phyloP scores from a whole-genome alignment of 306 rosid genomes.

The Gynostemma pentaphyllum region DNA sequence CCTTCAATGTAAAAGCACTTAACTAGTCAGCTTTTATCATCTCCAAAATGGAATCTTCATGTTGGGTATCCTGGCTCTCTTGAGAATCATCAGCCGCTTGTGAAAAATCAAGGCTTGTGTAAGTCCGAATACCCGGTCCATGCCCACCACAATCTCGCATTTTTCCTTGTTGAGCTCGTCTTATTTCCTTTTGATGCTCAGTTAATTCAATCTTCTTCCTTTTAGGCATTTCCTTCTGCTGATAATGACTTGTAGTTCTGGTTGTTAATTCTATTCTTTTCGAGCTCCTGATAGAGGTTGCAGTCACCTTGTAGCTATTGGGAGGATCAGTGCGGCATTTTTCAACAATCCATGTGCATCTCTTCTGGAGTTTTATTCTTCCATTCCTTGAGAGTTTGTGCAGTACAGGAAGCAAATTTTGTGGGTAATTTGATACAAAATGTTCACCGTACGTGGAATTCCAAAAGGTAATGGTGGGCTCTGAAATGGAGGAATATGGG shows the following conservation, averaged over 20 bases:
- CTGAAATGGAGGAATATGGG: constrained; percentile 52
- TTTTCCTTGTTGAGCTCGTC: constrained; percentile 70
- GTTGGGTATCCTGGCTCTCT: constrained; percentile 35
- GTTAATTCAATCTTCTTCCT: constrained; percentile 54
- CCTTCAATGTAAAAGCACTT: background rate
- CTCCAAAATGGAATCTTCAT: constrained; percentile 1
- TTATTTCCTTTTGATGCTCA: constrained; percentile 73
- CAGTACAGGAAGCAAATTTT: constrained; percentile 40
- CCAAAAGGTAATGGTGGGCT: constrained; percentile 59
- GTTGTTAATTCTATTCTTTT: constrained; percentile 43
- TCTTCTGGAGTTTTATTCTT: constrained; percentile 51
- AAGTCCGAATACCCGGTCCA: constrained; percentile 64
- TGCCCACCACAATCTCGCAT: constrained; percentile 51
- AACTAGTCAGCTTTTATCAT: background rate
- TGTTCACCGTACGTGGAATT: constrained; percentile 59
- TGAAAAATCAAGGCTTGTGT: constrained; percentile 57
- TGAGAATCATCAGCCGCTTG: constrained; percentile 53
- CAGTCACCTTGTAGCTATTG: constrained; percentile 31
- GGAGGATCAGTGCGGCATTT: constrained; percentile 26
- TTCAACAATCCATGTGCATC: constrained; percentile 35
- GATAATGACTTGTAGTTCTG: constrained; percentile 9
- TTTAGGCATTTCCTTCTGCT: constrained; percentile 19
- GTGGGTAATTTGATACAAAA: constrained; percentile 48
- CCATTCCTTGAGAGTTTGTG: constrained; percentile 61
- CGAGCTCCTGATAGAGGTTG: constrained; percentile 40